Evolutionary conservation across 2,329 filamentous ascomycete genomes (phyloP).

Genomic region (Fusarium begoniae): DNA sequence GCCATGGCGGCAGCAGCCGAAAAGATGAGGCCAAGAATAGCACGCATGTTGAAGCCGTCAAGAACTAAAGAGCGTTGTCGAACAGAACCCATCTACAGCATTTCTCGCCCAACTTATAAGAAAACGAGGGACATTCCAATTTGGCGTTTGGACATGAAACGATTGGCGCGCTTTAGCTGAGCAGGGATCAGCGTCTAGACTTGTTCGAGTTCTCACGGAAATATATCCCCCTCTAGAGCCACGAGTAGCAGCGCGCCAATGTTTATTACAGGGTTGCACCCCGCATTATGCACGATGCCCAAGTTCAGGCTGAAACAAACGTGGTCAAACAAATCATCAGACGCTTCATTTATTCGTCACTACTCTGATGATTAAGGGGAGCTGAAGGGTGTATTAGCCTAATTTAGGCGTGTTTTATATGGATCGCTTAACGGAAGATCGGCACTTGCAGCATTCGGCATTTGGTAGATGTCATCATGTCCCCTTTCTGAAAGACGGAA

Average conservation of each 20-base stretch:
- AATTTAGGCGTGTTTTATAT: background rate
- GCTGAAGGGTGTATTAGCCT: background rate
- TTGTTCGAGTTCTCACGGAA: background rate
- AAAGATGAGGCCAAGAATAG: constrained; percentile 4
- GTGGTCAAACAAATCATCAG: background rate
- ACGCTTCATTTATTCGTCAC: background rate
- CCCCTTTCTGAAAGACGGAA: background rate
- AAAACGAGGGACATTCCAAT: background rate
- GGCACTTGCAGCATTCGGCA: background rate
- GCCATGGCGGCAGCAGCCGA: background rate
- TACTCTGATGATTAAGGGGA: background rate
- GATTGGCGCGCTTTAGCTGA: background rate
- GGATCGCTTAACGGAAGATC: background rate
- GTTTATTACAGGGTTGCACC: background rate
- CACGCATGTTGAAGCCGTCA: constrained; percentile 1
- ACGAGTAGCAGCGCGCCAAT: background rate
- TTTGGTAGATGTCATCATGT: background rate
- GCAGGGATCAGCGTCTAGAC: background rate
- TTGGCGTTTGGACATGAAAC: background rate
- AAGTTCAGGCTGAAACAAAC: background rate
- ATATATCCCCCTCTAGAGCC: background rate
- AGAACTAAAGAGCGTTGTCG: background rate
- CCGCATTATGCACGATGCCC: background rate
- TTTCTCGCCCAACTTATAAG: background rate
- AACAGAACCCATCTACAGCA: accelerated